Evolutionary conservation across 2,329 filamentous ascomycete species (phyloP).

Genomic region (Colletotrichum incanum): DNA sequence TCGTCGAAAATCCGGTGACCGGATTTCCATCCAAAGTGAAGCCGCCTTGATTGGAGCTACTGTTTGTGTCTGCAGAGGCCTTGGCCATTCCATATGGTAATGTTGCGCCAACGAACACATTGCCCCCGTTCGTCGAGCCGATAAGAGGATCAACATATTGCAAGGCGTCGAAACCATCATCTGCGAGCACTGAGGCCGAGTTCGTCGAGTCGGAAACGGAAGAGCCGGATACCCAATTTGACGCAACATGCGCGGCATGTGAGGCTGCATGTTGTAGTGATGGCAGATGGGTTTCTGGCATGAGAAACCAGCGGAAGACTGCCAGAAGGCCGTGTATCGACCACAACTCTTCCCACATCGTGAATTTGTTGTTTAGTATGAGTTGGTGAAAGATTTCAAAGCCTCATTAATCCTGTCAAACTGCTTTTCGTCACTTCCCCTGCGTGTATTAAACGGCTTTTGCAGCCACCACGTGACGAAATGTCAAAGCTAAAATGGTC

Average conservation of each 20-base stretch:
- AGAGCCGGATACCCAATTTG: conserved; percentile 28
- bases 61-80: conserved; percentile 70
- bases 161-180: conserved; percentile 50
- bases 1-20: conserved; percentile 70
- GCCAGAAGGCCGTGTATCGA: conserved; percentile 37
- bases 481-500: conserved; percentile 40
- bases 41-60: conserved; percentile 69
- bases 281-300: conserved; percentile 37
- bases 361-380: background rate
- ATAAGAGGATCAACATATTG: conserved; percentile 57
- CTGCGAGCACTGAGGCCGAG: conserved; percentile 15
- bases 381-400: background rate
- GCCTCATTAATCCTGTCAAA: background rate
- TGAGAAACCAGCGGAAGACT: conserved; percentile 38
- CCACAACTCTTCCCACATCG: conserved; percentile 41
- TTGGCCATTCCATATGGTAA: conserved; percentile 68
- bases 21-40: conserved; percentile 67
- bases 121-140: conserved; percentile 58
- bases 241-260: conserved; percentile 19
- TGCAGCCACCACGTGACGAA: conserved; percentile 28
- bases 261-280: conserved; percentile 30
- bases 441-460: conserved; percentile 8
- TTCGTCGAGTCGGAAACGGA: conserved; percentile 21
- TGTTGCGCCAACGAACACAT: conserved; percentile 61
- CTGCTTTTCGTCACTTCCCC: background rate